Evolutionary conservation across 192 early-diverging fungal genomes (phyloP).

Genomic region (Gigaspora rosea): DNA sequence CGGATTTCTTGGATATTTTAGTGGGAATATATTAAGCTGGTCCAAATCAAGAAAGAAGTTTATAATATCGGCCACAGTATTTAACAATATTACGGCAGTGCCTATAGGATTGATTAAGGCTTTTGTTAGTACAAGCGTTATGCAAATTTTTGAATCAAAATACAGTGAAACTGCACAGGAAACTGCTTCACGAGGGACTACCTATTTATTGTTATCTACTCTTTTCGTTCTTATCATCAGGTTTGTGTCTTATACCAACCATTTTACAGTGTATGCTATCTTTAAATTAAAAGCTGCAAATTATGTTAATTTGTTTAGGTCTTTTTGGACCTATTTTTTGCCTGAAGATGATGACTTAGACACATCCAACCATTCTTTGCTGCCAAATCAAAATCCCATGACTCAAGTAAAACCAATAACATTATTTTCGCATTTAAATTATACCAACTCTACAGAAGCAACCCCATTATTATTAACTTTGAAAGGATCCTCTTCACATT

Average conservation of each 20-base stretch:
- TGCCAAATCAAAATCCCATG: background rate
- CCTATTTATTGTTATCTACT: slow-evolving; percentile 22
- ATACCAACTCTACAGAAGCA: no score
- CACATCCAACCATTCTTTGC: no score
- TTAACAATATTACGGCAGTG: slow-evolving; percentile 28
- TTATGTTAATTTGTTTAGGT: background rate
- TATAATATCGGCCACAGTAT: slow-evolving; percentile 12
- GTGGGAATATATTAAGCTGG: slow-evolving; percentile 23
- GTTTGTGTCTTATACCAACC: background rate
- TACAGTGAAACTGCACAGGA: background rate
- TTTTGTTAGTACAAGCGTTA: slow-evolving; percentile 11
- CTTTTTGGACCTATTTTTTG: slow-evolving; percentile 20
- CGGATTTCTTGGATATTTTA: background rate
- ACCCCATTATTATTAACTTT: no score
- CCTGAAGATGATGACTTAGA: background rate
- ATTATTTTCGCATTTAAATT: no score
- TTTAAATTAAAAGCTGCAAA: background rate
- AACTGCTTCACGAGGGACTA: slow-evolving; percentile 13
- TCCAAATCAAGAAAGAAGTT: slow-evolving; percentile 15
- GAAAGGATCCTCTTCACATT: background rate
- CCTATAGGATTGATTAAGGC: slow-evolving; percentile 29
- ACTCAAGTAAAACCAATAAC: background rate
- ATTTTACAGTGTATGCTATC: background rate
- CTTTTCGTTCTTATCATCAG: slow-evolving; percentile 25
- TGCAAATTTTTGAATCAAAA: slow-evolving; percentile 8